These are phyloP conservation scores for Neotropicomus parvogracilis DNA, from an alignment of 1,284 basidiomycete genomes.

Conservation along the genomic window DNA sequence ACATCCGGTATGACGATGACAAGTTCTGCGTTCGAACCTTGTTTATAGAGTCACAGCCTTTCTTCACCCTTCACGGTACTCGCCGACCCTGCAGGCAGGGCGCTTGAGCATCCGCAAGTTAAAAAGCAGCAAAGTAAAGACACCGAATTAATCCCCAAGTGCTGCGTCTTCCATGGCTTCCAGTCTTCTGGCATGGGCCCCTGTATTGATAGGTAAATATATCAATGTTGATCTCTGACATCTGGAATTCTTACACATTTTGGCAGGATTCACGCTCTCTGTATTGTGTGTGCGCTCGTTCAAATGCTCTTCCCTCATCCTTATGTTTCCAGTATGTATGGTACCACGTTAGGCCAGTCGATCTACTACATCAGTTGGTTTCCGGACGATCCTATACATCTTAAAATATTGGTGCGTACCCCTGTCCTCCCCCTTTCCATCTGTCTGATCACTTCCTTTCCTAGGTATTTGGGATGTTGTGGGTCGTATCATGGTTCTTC, in stretches of 20 bases:
- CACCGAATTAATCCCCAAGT: constrained; percentile 13
- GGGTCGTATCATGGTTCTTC: neutral
- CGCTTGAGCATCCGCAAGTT: too few relatives aligned
- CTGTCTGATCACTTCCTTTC: neutral
- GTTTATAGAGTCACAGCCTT: too few relatives aligned
- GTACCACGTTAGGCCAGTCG: constrained; percentile 5
- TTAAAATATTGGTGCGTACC: constrained; percentile 3
- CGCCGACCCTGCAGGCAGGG: too few relatives aligned
- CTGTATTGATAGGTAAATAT: constrained; percentile 8
- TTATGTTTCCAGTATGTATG: constrained; percentile 11
- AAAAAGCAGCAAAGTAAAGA: too few relatives aligned
- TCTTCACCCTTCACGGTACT: too few relatives aligned
- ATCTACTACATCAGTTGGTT: constrained; percentile 6
- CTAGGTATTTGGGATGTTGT: constrained; percentile 11
- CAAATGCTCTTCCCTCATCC: neutral
- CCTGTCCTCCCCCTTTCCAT: neutral
- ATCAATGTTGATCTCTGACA: too few relatives aligned
- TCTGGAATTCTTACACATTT: neutral
- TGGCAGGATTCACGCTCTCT: constrained; percentile 3
- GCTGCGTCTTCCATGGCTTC: neutral
- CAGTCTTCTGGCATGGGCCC: constrained; percentile 4
- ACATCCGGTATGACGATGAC: too few relatives aligned
- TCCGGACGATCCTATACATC: neutral
- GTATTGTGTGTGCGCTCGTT: constrained; percentile 2
- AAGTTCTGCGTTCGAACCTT: too few relatives aligned